Evolutionary conservation across 192 early-diverging fungal genomes (phyloP).

Genomic region (Pecoramyces ruminantium): DNA sequence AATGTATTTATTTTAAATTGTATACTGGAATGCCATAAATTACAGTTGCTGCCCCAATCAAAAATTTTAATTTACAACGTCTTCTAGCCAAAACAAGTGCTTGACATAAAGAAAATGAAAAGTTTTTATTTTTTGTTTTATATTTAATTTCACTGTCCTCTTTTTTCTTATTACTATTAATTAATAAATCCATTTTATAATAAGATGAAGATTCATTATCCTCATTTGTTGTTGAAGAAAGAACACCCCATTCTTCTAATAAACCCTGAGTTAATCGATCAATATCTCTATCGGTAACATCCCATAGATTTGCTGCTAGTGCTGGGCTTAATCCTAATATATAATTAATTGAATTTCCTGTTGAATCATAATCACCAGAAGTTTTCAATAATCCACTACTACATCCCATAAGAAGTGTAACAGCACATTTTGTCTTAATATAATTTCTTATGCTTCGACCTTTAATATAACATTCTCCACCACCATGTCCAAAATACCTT

Average conservation of each 20-base stretch:
- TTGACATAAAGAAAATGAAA: constrained; percentile 43
- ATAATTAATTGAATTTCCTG: constrained; percentile 69
- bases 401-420: constrained; percentile 80
- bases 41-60: constrained; percentile 84
- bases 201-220: background rate
- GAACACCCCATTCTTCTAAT: constrained; percentile 56
- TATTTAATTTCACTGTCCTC: background rate
- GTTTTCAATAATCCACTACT: constrained; percentile 66
- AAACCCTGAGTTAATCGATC: constrained; percentile 65
- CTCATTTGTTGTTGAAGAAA: background rate
- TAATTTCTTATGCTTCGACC: constrained; percentile 47
- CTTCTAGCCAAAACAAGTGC: constrained; percentile 55
- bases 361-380: constrained; percentile 75
- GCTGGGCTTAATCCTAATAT: constrained; percentile 57
- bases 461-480: constrained; percentile 66
- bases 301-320: constrained; percentile 90
- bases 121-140: background rate
- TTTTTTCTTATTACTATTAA: background rate
- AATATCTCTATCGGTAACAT: constrained; percentile 92
- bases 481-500: constrained; percentile 90
- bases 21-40: constrained; percentile 74
- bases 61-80: constrained; percentile 56
- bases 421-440: constrained; percentile 36
- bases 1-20: constrained; percentile 8
- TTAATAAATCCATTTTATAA: constrained; percentile 1